These are phyloP conservation scores for Talaromyces sp. DNA, from an alignment of 2,329 filamentous ascomycete species.

Conservation along the genomic window DNA sequence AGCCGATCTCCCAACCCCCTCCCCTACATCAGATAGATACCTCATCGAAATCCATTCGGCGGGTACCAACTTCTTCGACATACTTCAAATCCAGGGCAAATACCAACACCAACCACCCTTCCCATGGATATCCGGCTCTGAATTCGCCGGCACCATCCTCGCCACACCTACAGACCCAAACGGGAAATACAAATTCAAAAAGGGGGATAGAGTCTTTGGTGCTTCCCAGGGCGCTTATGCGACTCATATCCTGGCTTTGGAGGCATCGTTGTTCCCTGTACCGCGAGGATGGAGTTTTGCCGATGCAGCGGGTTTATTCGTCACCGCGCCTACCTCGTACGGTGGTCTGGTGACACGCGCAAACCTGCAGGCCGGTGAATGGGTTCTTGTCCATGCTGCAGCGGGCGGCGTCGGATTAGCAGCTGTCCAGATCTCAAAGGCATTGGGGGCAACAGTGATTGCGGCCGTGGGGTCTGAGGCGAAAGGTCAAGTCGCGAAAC, in stretches of 20 bases:
- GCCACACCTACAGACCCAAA: conserved; percentile 54
- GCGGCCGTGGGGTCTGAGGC: conserved; percentile 77
- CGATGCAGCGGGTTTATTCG: conserved; percentile 82
- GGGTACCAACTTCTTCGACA: conserved; percentile 95
- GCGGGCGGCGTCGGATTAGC: conserved; percentile 88
- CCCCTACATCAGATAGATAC: conserved; percentile 68
- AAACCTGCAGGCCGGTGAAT: conserved; percentile 71
- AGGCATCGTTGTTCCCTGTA: conserved; percentile 65
- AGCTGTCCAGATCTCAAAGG: conserved; percentile 91
- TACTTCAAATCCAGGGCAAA: conserved; percentile 90
- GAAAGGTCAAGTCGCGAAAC: conserved; percentile 72
- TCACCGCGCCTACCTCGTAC: conserved; percentile 88
- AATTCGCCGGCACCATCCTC: conserved; percentile 77
- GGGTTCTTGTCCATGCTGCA: conserved; percentile 84
- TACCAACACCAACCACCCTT: conserved; percentile 89
- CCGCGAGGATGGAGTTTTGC: conserved; percentile 76
- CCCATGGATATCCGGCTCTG: conserved; percentile 79
- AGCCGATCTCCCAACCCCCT: conserved; percentile 67
- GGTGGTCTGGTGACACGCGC: conserved; percentile 75
- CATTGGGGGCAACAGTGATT: conserved; percentile 84
- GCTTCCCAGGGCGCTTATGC: conserved; percentile 82
- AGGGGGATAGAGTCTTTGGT: conserved; percentile 81
- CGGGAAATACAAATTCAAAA: conserved; percentile 59
- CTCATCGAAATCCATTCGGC: conserved; percentile 80
- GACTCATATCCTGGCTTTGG: conserved; percentile 63